These are phyloP conservation scores for Talaromyces rugulosus DNA, from an alignment of 2,329 filamentous ascomycete species.

Conservation along the genomic window DNA sequence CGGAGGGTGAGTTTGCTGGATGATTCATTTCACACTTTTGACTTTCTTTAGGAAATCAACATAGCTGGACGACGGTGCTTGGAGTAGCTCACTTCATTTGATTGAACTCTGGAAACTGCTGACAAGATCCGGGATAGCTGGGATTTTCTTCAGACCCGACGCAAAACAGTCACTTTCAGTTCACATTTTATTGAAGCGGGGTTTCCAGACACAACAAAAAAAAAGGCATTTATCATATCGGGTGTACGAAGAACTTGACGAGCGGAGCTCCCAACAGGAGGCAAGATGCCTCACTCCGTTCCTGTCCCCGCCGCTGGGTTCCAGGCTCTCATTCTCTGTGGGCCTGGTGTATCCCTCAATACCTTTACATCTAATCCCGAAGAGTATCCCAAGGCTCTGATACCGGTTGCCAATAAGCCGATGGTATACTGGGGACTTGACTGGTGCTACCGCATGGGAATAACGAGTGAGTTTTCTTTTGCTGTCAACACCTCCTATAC, in stretches of 20 bases:
- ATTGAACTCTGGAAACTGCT: neutral
- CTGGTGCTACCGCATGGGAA: conserved; percentile 47
- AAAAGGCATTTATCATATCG: neutral
- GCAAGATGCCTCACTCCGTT: conserved; percentile 27
- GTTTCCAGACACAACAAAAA: neutral
- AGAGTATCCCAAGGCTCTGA: conserved; percentile 46
- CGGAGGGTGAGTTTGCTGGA: neutral
- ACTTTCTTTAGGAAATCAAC: neutral
- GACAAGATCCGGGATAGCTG: neutral
- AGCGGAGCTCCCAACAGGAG: neutral
- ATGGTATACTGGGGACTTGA: conserved; percentile 49
- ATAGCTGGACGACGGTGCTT: neutral
- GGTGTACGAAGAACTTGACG: neutral
- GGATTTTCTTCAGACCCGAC: neutral
- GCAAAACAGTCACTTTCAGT: neutral
- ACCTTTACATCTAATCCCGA: conserved; percentile 48
- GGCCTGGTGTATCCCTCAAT: conserved; percentile 46
- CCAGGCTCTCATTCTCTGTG: conserved; percentile 46
- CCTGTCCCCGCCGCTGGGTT: conserved; percentile 56
- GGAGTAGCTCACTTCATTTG: neutral
- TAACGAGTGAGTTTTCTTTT: conserved; percentile 31
- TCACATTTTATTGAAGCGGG: neutral
- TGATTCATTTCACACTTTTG: neutral
- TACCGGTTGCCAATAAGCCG: conserved; percentile 48
- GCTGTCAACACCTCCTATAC: neutral